Evolutionary conservation across 495 filamentous ascomycete species (phyloP).

Genomic region (Aspergillus homomorphus): DNA sequence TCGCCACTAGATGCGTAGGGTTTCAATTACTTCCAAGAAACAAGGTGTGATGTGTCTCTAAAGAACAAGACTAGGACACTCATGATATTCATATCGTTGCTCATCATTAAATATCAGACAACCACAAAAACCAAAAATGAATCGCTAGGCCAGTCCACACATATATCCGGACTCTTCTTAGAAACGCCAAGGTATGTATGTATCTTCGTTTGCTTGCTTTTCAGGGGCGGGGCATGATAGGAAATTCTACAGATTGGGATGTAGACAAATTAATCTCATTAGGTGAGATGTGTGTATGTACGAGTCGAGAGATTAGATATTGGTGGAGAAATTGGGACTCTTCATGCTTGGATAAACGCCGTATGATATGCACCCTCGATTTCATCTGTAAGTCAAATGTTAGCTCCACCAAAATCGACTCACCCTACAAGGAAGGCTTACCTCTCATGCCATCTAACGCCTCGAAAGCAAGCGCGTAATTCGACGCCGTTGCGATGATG

Average conservation of each 20-base stretch:
- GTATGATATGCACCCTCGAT: slow-evolving; percentile 47
- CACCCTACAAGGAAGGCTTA: slow-evolving; percentile 22
- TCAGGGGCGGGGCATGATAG: neutral
- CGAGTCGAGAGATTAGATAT: neutral
- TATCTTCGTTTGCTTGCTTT: neutral
- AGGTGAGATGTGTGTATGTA: neutral
- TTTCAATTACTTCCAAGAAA: too few species aligned
- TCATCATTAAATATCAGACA: too few species aligned
- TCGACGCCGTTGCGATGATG: slow-evolving; percentile 49
- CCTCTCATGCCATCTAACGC: slow-evolving; percentile 62
- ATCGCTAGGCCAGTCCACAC: neutral
- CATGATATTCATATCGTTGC: too few species aligned
- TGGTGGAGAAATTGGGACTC: neutral
- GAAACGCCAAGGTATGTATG: neutral
- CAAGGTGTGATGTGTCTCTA: too few species aligned
- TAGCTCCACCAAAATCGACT: neutral
- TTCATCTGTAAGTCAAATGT: slow-evolving; percentile 31
- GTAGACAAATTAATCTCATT: neutral
- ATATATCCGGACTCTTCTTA: neutral
- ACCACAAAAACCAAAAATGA: too few species aligned
- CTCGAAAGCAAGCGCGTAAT: slow-evolving; percentile 58
- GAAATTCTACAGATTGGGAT: neutral
- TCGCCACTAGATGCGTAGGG: too few species aligned
- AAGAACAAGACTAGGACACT: too few species aligned
- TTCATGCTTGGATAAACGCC: slow-evolving; percentile 32